Base-by-base conservation (phyloP, 2,329 filamentous ascomycete species). In the Berkeleyomyces basicola region DNA sequence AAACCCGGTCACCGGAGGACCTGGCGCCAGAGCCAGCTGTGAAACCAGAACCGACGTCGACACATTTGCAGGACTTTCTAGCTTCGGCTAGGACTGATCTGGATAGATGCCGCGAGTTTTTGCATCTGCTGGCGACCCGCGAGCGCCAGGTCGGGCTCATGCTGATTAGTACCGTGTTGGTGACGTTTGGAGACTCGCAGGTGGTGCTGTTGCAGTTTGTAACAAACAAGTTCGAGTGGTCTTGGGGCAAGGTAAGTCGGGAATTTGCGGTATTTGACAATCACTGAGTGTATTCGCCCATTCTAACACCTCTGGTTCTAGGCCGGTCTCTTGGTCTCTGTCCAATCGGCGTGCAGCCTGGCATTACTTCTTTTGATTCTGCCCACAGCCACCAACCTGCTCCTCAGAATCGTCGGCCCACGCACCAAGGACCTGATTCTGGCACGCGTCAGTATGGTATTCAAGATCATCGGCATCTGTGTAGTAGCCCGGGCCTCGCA, bases 211-310 rank as follows among this genome's bases (percentile, higher is more conserved):
- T 68, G 10, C 68, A 69, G 58, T 70, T 69, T 61, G 67, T 68
- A 58, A 70, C 67, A 57, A 68, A 68, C 59, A 66, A 67, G 44
- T 69, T 70, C 58, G 61, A 65, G 7, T 67, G 66, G 65, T 66
- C 67, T 4, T 63, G 64, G 64, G 61, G 64, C n/a, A 63, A 65
- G 58, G 61, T 62, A 6, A 46, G 61, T n/a, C 23, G 10, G 10
- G 2, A 31, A 9, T 47, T 9, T 43, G 3, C 7, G 36, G 16
- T 16, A 14, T 3, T 14, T 7, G 14, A 4, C 44, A 6, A 3
- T 16, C 42, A 10, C n/a, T 31, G 39, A 9, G 36, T 55, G 11
- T 36, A 14, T 16, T 4, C 7, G n/a, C 9, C 4, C 14, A 33
- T 46, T 42, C 46, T 61, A 58, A 62, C 42, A 33, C 42, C 2